Conservation (phyloP, 176 grass and related monocot species). For the Miscanthus lutarioriparius region DNA sequence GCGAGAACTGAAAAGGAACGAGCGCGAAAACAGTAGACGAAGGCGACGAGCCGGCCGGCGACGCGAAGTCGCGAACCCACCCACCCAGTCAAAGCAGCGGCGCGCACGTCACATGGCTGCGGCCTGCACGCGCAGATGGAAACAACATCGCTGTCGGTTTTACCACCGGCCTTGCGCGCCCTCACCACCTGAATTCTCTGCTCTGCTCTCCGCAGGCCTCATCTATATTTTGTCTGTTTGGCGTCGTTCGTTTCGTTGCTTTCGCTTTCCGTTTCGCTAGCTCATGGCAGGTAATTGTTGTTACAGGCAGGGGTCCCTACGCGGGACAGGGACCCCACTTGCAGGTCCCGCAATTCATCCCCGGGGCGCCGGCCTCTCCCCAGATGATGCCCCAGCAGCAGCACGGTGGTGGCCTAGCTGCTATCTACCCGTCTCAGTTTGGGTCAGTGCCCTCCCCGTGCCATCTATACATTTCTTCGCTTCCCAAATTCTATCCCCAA, state of each 20-base stretch:
- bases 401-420: background rate
- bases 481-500: background rate
- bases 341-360: constrained; percentile 41
- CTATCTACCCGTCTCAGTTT: constrained; percentile 48
- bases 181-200: background rate
- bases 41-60: too few relatives aligned
- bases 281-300: background rate
- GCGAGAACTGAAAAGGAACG: background rate
- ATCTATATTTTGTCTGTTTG: too few relatives aligned
- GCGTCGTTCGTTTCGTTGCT: constrained; percentile 11
- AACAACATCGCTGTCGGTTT: background rate
- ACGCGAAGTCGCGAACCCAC: too few relatives aligned
- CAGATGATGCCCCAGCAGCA: constrained; percentile 29
- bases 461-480: background rate
- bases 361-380: constrained; percentile 36
- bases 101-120: background rate
- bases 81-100: background rate
- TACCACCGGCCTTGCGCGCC: background rate
- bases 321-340: constrained; percentile 21
- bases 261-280: background rate
- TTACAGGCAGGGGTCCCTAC: constrained; percentile 34
- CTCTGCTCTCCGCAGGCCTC: background rate
- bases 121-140: background rate
- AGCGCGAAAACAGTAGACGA: background rate
- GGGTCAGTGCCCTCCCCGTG: constrained; percentile 33